These are phyloP conservation scores for Aspergillus steynii DNA, from an alignment of 495 filamentous ascomycete genomes.

Conservation along the genomic window DNA sequence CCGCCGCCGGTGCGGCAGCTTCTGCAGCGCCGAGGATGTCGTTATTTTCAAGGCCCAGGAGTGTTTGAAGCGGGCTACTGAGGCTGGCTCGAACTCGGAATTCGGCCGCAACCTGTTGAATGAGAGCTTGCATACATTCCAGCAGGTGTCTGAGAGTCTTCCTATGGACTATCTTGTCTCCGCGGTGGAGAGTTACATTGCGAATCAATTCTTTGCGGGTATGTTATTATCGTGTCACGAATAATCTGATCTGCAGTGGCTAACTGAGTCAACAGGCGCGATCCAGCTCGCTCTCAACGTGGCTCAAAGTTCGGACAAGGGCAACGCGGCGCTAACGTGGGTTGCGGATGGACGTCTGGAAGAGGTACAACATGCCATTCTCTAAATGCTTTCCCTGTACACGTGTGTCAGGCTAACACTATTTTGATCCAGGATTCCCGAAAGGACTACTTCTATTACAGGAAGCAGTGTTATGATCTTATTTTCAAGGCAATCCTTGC, in stretches of 20 bases:
- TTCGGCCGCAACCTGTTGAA: conserved; percentile 78
- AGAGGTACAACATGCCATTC: conserved; percentile 40
- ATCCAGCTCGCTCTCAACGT: conserved; percentile 83
- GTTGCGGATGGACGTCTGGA: conserved; percentile 61
- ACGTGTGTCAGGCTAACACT: conserved; percentile 40
- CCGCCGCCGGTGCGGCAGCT: conserved; percentile 85
- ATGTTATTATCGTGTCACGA: conserved; percentile 9
- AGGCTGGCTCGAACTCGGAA: conserved; percentile 72
- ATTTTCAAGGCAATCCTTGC: conserved; percentile 73
- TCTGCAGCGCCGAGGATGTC: conserved; percentile 95
- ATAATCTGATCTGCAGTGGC: neutral
- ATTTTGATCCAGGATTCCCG: conserved; percentile 60
- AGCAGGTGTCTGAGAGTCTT: conserved; percentile 79
- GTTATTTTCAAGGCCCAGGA: conserved; percentile 98
- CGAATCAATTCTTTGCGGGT: conserved; percentile 81
- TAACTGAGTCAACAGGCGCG: conserved; percentile 57
- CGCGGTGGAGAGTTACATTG: conserved; percentile 74
- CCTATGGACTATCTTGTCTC: conserved; percentile 76
- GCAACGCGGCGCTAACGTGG: conserved; percentile 78
- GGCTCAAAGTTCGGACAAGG: conserved; percentile 77
- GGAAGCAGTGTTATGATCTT: conserved; percentile 79
- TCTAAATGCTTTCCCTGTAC: neutral
- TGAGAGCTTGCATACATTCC: conserved; percentile 84
- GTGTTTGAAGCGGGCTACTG: conserved; percentile 80
- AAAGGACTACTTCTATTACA: conserved; percentile 60